Evolutionary conservation across 331 rosid genomes (phyloP).

Genomic region (Prunus yedoensis): DNA sequence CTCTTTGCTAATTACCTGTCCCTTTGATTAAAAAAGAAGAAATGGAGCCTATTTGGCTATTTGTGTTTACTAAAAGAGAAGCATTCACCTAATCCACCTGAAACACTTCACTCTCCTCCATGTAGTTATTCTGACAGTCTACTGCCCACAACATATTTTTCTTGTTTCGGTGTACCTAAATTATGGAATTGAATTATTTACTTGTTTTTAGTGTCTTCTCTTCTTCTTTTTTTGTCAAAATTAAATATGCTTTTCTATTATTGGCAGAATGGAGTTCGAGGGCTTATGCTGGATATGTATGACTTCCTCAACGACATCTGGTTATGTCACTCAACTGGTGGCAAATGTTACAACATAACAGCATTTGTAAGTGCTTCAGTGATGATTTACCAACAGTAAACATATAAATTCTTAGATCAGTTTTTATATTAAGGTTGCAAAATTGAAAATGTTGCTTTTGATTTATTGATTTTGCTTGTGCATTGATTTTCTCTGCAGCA

Average conservation of each 20-base stretch:
- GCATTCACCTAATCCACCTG: slow-evolving; percentile 24
- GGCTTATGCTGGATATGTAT: slow-evolving; percentile 83
- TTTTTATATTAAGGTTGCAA: neutral
- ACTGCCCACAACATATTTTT: neutral
- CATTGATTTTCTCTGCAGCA: slow-evolving; percentile 42
- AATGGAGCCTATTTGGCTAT: neutral
- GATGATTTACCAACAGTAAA: neutral
- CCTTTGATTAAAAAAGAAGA: slow-evolving; percentile 11
- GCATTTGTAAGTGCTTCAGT: slow-evolving; percentile 66
- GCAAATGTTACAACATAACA: slow-evolving; percentile 61
- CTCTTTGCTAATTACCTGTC: neutral
- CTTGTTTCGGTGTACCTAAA: neutral
- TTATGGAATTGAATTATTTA: neutral
- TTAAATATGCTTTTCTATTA: neutral
- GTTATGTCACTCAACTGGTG: slow-evolving; percentile 66
- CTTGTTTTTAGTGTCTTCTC: neutral
- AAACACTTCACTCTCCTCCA: neutral
- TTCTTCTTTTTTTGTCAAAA: neutral
- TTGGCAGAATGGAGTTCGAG: slow-evolving; percentile 72
- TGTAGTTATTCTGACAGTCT: neutral
- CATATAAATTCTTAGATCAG: neutral
- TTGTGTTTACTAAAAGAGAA: neutral
- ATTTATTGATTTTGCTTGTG: neutral
- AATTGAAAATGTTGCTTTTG: neutral
- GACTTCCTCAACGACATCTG: slow-evolving; percentile 66